Percentiles rank a stretch among this genome's conserved stretches.
These are phyloP conservation scores for Mycena rosella DNA, from an alignment of 768 basidiomycete genomes.

Conservation along the genomic window DNA sequence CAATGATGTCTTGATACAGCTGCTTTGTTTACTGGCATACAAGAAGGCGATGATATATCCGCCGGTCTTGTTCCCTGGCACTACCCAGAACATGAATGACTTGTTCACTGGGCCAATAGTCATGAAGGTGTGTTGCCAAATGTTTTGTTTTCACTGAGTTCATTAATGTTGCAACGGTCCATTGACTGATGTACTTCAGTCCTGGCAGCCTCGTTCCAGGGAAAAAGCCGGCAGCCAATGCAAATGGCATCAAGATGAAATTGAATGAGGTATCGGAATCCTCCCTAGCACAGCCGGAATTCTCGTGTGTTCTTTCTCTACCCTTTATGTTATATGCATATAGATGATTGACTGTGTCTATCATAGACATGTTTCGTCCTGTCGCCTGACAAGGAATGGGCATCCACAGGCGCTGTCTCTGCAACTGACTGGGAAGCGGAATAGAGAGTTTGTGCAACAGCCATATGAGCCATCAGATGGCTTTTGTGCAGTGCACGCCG, in stretches of 20 bases:
- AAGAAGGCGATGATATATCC: neutral
- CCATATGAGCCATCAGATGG: no score
- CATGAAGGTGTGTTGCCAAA: neutral
- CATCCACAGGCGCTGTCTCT: neutral
- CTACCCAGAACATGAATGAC: neutral
- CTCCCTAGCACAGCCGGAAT: neutral
- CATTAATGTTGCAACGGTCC: neutral
- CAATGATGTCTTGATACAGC: neutral
- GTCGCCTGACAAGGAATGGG: conserved; percentile 4
- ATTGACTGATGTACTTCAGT: conserved; percentile 4
- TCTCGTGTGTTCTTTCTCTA: neutral
- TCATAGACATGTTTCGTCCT: neutral
- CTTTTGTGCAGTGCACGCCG: no score
- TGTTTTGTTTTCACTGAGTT: neutral
- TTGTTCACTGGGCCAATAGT: neutral
- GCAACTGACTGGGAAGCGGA: conserved; percentile 4
- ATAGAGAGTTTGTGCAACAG: no score
- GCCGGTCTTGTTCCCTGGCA: neutral
- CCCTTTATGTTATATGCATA: neutral
- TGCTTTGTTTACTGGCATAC: neutral
- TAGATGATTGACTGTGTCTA: neutral
- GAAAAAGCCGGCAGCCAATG: neutral
- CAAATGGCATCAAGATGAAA: conserved; percentile 1
- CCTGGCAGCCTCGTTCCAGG: neutral
- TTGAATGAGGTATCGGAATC: neutral